Base-by-base conservation (phyloP, 257 asterid genomes). In the Forsythia suspensa region DNA sequence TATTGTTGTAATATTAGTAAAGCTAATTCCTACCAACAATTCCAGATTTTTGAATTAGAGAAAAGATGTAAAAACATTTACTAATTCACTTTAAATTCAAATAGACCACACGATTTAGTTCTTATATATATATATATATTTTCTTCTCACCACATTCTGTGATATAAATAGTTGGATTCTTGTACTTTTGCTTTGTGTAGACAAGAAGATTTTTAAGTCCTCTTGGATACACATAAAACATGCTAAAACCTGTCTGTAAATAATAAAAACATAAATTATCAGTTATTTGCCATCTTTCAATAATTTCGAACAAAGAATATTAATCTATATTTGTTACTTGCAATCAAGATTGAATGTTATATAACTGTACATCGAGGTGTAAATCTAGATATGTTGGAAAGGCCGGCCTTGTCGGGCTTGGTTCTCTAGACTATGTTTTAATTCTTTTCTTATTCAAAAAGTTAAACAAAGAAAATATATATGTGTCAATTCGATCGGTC, bases 141-240 rank as follows among this genome's bases (percentile, higher is more conserved):
- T n/a, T n/a, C n/a, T 8, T 34, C 75, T 9, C 73, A 85, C 91
- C 93, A 46, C 77, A 82, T 81, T 85, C 93, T 0, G 90, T 89
- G 37, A 89, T 77, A 38, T 82, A 83, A 61, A 87, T 82, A 13
- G 15, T 72, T 2, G 90, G 90, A 57, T 79, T 80, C 2, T 85
- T 84, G 86, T 85, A 89, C 3, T 81, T 76, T 29, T 77, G 24
- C 85, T 87, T 89, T 40, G 81, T 77, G 78, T 89, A 79, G 41
- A 68, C 52, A 3, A 87, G 81, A 52, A 89, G 83, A 68, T 86
- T 83, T 69, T 68, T 51, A 52, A 90, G 87, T 65, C 92, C 95
- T 69, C 43, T 71, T 11, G 92, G 92, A 70, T 82, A 85, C 43
- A 80, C 84, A 46, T 9, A 76, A 40, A 82, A 80, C 13, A 10